Percentiles rank a stretch among this genome's conserved stretches.
Conservation (phyloP, 148 eudicot genomes). For the Chenopodium album region DNA sequence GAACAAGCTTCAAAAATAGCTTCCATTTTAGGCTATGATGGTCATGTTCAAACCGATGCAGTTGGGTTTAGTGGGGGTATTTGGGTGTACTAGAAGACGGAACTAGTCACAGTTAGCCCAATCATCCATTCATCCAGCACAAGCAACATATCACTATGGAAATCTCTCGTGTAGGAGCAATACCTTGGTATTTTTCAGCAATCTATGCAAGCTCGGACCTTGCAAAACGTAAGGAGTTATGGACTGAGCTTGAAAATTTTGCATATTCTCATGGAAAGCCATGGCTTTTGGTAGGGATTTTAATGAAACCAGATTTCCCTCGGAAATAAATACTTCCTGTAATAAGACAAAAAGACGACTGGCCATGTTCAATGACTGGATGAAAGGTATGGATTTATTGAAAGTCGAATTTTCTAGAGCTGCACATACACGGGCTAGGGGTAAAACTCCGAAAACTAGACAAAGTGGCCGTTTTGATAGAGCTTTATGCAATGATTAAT, state of each 20-base stretch:
- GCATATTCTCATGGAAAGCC: no score
- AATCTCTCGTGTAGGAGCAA: no score
- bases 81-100: no score
- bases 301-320: no score
- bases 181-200: no score
- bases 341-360: background rate
- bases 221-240: no score
- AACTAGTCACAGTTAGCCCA: no score
- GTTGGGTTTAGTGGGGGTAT: background rate
- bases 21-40: background rate
- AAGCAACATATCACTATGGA: no score
- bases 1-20: background rate
- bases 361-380: background rate
- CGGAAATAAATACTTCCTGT: background rate
- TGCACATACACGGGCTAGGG: background rate
- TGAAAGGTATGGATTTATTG: background rate
- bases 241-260: no score
- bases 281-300: no score
- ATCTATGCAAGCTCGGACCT: no score
- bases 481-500: background rate
- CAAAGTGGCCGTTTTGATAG: background rate
- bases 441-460: background rate
- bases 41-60: background rate
- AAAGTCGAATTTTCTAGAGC: background rate
- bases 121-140: no score